Evolutionary conservation across 2,329 filamentous ascomycete genomes (phyloP).

Genomic region (Ceratocystis ficicola): DNA sequence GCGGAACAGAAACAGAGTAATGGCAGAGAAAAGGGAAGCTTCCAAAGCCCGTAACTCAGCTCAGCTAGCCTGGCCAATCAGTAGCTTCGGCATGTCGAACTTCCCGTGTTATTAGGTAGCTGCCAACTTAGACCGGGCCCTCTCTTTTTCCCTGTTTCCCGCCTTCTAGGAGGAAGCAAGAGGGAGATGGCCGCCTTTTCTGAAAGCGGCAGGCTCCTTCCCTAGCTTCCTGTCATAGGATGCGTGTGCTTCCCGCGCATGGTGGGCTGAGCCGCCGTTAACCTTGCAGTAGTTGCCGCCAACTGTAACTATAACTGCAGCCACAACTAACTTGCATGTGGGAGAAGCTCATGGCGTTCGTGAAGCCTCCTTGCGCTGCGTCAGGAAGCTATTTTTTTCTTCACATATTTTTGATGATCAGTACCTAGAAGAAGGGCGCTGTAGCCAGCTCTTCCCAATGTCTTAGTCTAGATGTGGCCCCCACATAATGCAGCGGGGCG

Average conservation of each 20-base stretch:
- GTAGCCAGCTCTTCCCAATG: neutral
- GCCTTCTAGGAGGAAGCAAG: neutral
- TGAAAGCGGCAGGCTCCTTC: neutral
- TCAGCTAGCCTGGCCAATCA: slow-evolving; percentile 6
- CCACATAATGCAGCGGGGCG: neutral
- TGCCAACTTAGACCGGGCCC: neutral
- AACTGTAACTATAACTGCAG: too few relatives aligned
- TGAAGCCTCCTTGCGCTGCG: neutral
- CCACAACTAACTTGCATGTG: neutral
- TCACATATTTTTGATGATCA: neutral
- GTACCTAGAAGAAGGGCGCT: neutral
- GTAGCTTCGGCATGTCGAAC: neutral
- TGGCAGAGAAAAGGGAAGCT: slow-evolving; percentile 3
- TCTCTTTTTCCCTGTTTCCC: neutral
- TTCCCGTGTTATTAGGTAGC: neutral
- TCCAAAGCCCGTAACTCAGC: neutral
- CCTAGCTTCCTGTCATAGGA: neutral
- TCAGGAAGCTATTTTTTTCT: neutral
- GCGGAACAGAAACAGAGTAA: neutral
- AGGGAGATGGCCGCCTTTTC: neutral
- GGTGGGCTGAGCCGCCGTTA: too few relatives aligned
- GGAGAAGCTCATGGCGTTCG: neutral
- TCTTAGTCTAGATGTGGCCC: neutral
- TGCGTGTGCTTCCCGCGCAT: neutral
- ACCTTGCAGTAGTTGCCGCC: too few relatives aligned